phyloP scores from a whole-genome alignment of 163 green algal genomes.

The Scenedesmus sp. region DNA sequence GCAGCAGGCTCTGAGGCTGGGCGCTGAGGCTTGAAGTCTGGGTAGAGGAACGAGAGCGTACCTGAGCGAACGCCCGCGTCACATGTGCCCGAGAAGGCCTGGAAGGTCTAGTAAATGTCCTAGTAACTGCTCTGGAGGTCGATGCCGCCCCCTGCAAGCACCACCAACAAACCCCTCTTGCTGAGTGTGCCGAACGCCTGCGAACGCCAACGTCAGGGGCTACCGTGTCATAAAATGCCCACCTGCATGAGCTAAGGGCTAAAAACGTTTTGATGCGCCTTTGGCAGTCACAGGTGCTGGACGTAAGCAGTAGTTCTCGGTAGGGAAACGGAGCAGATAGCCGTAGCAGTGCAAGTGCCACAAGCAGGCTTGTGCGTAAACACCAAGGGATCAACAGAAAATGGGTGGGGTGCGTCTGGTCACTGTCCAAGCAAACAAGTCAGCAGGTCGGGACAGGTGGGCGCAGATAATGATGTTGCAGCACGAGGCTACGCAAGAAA shows the following conservation, averaged over 20 bases:
- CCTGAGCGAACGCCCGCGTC: conserved; percentile 9
- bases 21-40: neutral
- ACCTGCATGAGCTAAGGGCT: neutral
- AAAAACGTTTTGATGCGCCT: neutral
- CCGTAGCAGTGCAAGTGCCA: neutral
- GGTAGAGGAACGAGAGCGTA: neutral
- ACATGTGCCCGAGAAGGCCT: neutral
- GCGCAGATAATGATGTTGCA: too few species aligned
- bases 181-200: conserved; percentile 8
- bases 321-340: neutral
- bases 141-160: conserved; percentile 4
- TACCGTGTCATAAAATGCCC: neutral
- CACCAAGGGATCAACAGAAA: neutral
- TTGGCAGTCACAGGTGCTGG: neutral
- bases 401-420: neutral
- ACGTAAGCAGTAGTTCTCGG: neutral
- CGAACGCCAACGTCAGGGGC: neutral
- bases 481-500: too few species aligned
- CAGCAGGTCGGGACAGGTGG: neutral
- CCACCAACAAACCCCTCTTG: neutral
- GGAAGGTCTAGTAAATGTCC: neutral
- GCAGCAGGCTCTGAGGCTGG: neutral
- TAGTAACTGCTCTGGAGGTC: neutral
- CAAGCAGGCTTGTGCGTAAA: neutral
- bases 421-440: conserved; percentile 3